Percentiles rank a stretch among this genome's conserved stretches.
Conservation (phyloP, 2,329 filamentous ascomycete genomes). For the Xylariaceae sp. region DNA sequence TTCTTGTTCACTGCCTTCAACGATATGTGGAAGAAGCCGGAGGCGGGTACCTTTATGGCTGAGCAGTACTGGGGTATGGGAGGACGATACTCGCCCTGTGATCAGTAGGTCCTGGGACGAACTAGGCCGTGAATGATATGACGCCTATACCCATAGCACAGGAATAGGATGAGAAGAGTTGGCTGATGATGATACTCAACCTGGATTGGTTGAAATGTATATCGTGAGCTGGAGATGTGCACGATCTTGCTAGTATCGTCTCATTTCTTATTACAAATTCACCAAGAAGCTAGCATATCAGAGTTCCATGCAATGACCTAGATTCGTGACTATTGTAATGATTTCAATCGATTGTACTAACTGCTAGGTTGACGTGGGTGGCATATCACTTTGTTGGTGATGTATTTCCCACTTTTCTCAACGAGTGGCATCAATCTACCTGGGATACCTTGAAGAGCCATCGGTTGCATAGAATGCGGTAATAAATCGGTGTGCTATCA, state of each 20-base stretch:
- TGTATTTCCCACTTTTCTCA: too few relatives aligned
- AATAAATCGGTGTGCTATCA: too few relatives aligned
- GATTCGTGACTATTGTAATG: too few relatives aligned
- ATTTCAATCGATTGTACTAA: too few relatives aligned
- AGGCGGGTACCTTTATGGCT: conserved; percentile 56
- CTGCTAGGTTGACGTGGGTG: not conserved
- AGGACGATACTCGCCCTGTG: conserved; percentile 30
- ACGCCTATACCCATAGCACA: conserved; percentile 8
- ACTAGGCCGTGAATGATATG: not conserved
- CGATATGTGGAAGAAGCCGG: conserved; percentile 70
- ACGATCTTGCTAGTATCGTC: conserved; percentile 25
- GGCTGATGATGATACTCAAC: conserved; percentile 12
- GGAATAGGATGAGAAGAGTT: conserved; percentile 17
- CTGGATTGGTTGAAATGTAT: conserved; percentile 18
- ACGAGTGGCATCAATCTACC: too few relatives aligned
- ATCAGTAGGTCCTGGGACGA: conserved; percentile 14
- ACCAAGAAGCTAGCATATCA: conserved; percentile 9
- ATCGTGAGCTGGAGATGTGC: conserved; percentile 22
- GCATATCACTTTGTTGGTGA: too few relatives aligned
- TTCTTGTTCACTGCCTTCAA: conserved; percentile 78
- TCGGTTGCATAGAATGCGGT: too few relatives aligned
- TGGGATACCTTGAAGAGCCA: too few relatives aligned
- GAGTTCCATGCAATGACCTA: not conserved
- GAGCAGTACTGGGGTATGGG: conserved; percentile 74
- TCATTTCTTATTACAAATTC: conserved; percentile 13